These are phyloP conservation scores for Somion occarium DNA, from an alignment of 1,284 basidiomycete genomes.

Conservation along the genomic window DNA sequence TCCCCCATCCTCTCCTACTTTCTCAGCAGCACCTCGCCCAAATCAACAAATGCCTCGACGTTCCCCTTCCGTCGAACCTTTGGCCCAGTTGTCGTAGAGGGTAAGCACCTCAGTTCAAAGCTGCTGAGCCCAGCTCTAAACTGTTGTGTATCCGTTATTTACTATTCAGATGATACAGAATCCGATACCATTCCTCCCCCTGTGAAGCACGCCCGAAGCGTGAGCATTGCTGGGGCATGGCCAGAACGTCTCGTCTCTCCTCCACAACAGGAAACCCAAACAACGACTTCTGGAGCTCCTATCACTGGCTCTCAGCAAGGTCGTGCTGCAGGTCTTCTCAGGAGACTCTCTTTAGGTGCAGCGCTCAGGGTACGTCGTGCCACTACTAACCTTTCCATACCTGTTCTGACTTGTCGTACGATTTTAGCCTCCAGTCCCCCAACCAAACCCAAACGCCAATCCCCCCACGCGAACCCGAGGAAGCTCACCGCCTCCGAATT, in stretches of 20 bases:
- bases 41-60: slow-evolving; percentile 35
- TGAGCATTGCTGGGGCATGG: slow-evolving; percentile 35
- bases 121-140: slow-evolving; percentile 3
- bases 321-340: slow-evolving; percentile 60
- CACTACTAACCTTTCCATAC: slow-evolving; percentile 5
- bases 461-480: slow-evolving; percentile 5
- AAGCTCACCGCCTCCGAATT: slow-evolving; percentile 15
- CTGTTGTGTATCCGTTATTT: background rate
- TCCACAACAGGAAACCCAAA: slow-evolving; percentile 41
- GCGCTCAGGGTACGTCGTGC: slow-evolving; percentile 49
- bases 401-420: background rate
- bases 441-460: slow-evolving; percentile 14
- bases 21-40: slow-evolving; percentile 51
- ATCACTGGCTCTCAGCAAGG: slow-evolving; percentile 48
- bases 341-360: slow-evolving; percentile 65
- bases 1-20: slow-evolving; percentile 71
- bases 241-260: slow-evolving; percentile 37
- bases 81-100: slow-evolving; percentile 55
- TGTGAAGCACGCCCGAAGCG: slow-evolving; percentile 25
- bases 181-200: slow-evolving; percentile 17
- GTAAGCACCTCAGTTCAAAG: slow-evolving; percentile 29
- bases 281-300: slow-evolving; percentile 20
- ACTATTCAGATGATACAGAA: slow-evolving; percentile 33
- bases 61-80: slow-evolving; percentile 51
- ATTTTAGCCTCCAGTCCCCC: slow-evolving; percentile 14